Percentiles rank a stretch among this genome's conserved stretches.
Evolutionary conservation across 306 rosid species (phyloP).

Genomic region (Lathyrus sativus): DNA sequence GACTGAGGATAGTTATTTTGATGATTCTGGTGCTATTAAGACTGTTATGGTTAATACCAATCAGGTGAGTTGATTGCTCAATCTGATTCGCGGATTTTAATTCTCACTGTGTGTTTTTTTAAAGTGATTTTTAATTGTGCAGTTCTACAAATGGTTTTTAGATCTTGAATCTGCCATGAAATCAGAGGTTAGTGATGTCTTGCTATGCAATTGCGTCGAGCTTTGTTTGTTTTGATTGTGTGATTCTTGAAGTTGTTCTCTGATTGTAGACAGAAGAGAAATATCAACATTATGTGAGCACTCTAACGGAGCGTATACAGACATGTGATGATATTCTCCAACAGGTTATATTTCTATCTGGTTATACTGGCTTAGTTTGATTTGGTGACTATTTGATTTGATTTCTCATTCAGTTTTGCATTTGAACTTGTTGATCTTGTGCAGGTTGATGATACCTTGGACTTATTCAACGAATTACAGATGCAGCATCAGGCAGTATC

Average conservation of each 20-base stretch:
- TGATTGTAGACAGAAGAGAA: conserved; percentile 88
- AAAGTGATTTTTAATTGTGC: conserved; percentile 33
- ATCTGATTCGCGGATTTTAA: conserved; percentile 14
- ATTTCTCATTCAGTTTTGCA: conserved; percentile 23
- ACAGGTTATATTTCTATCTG: conserved; percentile 59
- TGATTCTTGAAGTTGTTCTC: conserved; percentile 23
- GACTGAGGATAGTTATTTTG: conserved; percentile 54
- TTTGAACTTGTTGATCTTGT: conserved; percentile 33
- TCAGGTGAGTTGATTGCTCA: conserved; percentile 51
- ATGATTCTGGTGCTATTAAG: conserved; percentile 62
- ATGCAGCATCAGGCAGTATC: conserved; percentile 96
- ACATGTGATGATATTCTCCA: conserved; percentile 85
- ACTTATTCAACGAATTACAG: conserved; percentile 78
- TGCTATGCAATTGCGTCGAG: background rate
- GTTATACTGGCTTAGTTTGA: background rate
- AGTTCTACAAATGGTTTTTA: conserved; percentile 95
- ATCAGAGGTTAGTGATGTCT: conserved; percentile 72
- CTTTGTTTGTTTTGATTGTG: conserved; percentile 26
- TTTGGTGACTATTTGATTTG: conserved; percentile 11
- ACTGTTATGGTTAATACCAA: conserved; percentile 82
- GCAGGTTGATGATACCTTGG: conserved; percentile 92
- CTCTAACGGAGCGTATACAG: conserved; percentile 82
- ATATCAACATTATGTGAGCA: conserved; percentile 83
- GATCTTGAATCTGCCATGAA: conserved; percentile 98
- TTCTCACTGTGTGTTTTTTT: background rate